Evolutionary conservation across 495 filamentous ascomycete genomes (phyloP), one percentile per base, ranked within the genome.

Genomic region (Saxophila tyrrhenica): DNA sequence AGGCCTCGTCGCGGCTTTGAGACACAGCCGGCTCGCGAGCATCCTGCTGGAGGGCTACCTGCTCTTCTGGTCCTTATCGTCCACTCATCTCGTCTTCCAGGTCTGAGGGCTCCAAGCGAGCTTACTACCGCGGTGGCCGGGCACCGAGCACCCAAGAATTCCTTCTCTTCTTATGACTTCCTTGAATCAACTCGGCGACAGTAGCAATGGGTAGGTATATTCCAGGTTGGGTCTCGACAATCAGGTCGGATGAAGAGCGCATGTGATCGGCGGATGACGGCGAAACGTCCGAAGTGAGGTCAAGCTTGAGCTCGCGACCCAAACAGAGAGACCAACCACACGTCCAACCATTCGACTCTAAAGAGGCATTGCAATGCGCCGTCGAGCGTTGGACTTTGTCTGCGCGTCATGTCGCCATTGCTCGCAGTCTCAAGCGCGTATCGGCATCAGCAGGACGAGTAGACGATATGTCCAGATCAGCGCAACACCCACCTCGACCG

Each of bases 401-500:
- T 62, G 59, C 47, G 44, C 57, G 20, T 38, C 47, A 8, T 48
- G 49, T 43, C 43, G 55, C 51, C 61, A 60, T 55, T 60, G 59
- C 42, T 44, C 56, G 25, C 54, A 60, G 56, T 52, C 50, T n/a
- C n/a, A n/a, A n/a, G n/a, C n/a, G 15, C 39, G 16, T 3, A 32
- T 23, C 38, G 15, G 51, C 21, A 23, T 60, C 2, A 50, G n/a
- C 21, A 35, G 38, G n/a, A 25, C 54, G 7, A 53, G 29, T 29
- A 22, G 51, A 16, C 55, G 59, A 2, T 52, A 51, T 29, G 45
- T 72, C 25, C 67, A 67, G 42, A 72, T 72, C 57, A 64, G 57
- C 48, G 64, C 69, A 21, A 65, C 69, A 35, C 62, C 68, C 41
- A 45, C 67, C 9, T 61, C 66, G 13, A 39, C 65, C 21, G 51